A percentile compares a stretch with the other conserved stretches of the same genome.
Conservation (phyloP, 805 yeast genomes). For the Candida methanosorbosa region DNA sequence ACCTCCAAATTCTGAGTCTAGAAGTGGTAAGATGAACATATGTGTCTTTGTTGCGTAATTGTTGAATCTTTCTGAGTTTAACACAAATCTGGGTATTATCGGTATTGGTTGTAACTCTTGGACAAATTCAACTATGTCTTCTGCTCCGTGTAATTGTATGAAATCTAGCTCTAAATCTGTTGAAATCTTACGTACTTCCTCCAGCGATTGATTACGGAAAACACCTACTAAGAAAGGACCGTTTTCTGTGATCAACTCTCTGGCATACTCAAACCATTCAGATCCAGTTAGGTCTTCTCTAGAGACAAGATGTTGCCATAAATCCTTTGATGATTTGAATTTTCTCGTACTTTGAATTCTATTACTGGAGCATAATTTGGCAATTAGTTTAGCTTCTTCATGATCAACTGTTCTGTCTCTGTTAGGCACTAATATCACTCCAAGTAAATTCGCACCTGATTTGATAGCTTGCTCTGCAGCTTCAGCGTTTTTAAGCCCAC, state of each 20-base stretch:
- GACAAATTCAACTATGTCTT: slow-evolving; percentile 41
- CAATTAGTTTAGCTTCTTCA: slow-evolving; percentile 37
- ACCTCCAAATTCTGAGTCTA: slow-evolving; percentile 90
- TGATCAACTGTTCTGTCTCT: slow-evolving; percentile 60
- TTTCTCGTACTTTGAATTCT: slow-evolving; percentile 11
- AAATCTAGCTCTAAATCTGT: slow-evolving; percentile 51
- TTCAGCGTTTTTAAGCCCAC: slow-evolving; percentile 65
- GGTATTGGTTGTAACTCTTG: slow-evolving; percentile 33
- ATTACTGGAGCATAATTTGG: slow-evolving; percentile 19
- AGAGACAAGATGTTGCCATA: slow-evolving; percentile 15
- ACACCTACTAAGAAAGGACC: slow-evolving; percentile 86
- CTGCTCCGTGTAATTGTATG: slow-evolving; percentile 84
- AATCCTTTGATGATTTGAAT: slow-evolving; percentile 14
- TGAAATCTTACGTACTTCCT: slow-evolving; percentile 42
- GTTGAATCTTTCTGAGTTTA: slow-evolving; percentile 35
- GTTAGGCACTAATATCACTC: slow-evolving; percentile 81
- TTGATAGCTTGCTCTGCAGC: slow-evolving; percentile 68
- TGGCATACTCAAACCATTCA: slow-evolving; percentile 25
- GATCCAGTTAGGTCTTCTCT: slow-evolving; percentile 13
- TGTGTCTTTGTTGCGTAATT: slow-evolving; percentile 14
- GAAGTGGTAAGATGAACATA: slow-evolving; percentile 44
- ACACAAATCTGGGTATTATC: slow-evolving; percentile 65
- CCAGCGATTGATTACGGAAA: slow-evolving; percentile 70
- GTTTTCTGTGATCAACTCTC: slow-evolving; percentile 15
- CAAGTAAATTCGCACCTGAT: slow-evolving; percentile 68